These are phyloP conservation scores for Syzygium jambos DNA, from an alignment of 345 rosid genomes.

Conservation along the genomic window DNA sequence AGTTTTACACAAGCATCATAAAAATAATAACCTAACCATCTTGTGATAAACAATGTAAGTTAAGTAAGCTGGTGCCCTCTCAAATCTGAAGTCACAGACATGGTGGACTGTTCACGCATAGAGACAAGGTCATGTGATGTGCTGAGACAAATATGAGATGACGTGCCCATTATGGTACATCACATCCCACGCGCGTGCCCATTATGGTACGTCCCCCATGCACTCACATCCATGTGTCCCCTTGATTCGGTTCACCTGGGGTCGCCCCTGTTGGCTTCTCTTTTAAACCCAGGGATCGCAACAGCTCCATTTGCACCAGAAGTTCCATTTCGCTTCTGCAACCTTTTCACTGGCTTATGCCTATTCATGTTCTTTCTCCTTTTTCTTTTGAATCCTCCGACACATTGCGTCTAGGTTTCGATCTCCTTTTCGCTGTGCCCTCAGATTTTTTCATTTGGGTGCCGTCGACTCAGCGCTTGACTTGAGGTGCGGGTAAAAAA, in stretches of 20 bases:
- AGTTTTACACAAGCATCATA: not conserved
- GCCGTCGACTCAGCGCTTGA: not conserved
- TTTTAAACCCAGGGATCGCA: not conserved
- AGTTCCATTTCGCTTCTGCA: not conserved
- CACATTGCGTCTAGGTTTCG: not conserved
- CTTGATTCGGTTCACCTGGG: slow-evolving; percentile 16
- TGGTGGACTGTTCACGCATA: not conserved
- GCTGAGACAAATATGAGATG: not conserved
- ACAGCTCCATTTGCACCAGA: not conserved
- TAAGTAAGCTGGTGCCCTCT: not conserved
- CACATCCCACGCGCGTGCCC: not conserved
- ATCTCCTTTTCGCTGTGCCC: not conserved
- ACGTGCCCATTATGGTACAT: not conserved
- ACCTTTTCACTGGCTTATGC: not conserved
- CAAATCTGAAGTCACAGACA: not conserved
- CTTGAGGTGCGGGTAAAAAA: not conserved
- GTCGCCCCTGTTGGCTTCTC: not conserved
- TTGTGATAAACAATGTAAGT: not conserved
- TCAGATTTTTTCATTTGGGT: not conserved
- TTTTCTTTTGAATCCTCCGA: not conserved
- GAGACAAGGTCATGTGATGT: not conserved
- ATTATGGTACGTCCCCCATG: not conserved
- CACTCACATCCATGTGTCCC: slow-evolving; percentile 10
- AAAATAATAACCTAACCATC: not conserved
- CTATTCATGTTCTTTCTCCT: not conserved